phyloP scores from a whole-genome alignment of 345 rosid genomes.

The Trapa bicornis region DNA sequence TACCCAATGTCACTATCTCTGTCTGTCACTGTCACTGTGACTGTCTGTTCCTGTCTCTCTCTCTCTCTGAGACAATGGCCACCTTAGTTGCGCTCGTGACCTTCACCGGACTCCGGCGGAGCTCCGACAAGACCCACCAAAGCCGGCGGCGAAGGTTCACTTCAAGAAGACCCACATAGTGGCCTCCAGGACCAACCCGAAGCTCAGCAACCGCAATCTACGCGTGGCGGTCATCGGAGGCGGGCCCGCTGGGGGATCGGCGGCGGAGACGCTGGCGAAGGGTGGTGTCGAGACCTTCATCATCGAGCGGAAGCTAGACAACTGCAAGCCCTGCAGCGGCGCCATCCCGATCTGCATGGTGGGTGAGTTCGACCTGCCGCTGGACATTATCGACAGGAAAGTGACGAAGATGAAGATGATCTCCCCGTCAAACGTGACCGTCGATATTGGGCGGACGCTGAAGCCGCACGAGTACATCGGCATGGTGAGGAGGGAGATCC shows the following conservation, averaged over 20 bases:
- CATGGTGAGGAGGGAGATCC: conserved; percentile 83
- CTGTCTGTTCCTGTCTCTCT: too few species aligned
- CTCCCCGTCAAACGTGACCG: conserved; percentile 87
- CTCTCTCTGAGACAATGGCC: conserved; percentile 21
- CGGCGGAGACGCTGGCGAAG: conserved; percentile 68
- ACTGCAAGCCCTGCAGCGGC: conserved; percentile 92
- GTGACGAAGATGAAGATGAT: conserved; percentile 97
- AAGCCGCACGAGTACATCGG: conserved; percentile 94
- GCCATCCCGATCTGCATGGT: conserved; percentile 96
- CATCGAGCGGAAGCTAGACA: conserved; percentile 80
- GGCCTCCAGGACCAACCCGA: conserved; percentile 50
- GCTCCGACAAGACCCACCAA: conserved; percentile 23
- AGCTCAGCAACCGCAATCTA: conserved; percentile 54
- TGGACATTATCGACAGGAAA: conserved; percentile 74
- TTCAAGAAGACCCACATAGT: conserved; percentile 13
- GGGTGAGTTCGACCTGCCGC: conserved; percentile 79
- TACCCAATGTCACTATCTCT: too few species aligned
- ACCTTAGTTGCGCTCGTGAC: conserved; percentile 46
- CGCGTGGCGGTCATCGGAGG: conserved; percentile 90
- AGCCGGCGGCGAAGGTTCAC: conserved; percentile 5
- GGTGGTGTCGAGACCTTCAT: conserved; percentile 84
- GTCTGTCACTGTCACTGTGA: too few species aligned
- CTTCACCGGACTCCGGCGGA: conserved; percentile 68
- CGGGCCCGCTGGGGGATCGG: conserved; percentile 81
- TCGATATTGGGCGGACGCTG: conserved; percentile 76